Percentiles rank a stretch among this genome's conserved stretches.
These are phyloP conservation scores for Oemleria cerasiformis DNA, from an alignment of 306 rosid species.

Conservation along the genomic window DNA sequence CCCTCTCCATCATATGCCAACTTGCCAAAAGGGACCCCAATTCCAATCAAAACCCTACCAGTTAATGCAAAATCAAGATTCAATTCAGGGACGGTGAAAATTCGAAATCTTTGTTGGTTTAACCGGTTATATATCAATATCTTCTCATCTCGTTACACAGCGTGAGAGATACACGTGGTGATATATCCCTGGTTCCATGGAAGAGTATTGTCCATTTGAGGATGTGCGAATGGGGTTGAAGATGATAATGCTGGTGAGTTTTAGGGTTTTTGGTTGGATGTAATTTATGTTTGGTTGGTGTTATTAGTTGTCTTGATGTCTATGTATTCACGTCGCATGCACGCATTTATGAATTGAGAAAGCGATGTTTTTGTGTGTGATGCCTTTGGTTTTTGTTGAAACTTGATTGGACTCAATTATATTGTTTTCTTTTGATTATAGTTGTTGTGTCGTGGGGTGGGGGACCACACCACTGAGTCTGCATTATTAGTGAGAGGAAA, in stretches of 20 bases:
- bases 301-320: conserved; percentile 45
- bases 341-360: conserved; percentile 61
- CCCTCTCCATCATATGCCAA: conserved; percentile 38
- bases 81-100: not conserved
- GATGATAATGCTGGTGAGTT: not conserved
- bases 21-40: conserved; percentile 9
- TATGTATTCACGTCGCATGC: conserved; percentile 70
- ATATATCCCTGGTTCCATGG: no score
- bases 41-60: not conserved
- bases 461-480: conserved; percentile 39
- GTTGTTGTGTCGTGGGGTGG: conserved; percentile 20
- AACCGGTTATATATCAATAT: not conserved
- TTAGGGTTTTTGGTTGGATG: conserved; percentile 33
- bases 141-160: not conserved
- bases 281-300: conserved; percentile 42
- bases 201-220: no score
- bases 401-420: conserved; percentile 4
- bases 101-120: no score
- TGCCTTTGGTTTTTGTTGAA: conserved; percentile 8
- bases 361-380: conserved; percentile 41
- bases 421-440: conserved; percentile 4
- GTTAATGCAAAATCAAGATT: not conserved
- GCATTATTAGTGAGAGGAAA: conserved; percentile 45
- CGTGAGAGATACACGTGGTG: no score
- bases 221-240: no score